A percentile compares a stretch with the other conserved stretches of the same genome.
Evolutionary conservation across 768 basidiomycete species (phyloP).

Genomic region (Asterophora lycoperdoides): DNA sequence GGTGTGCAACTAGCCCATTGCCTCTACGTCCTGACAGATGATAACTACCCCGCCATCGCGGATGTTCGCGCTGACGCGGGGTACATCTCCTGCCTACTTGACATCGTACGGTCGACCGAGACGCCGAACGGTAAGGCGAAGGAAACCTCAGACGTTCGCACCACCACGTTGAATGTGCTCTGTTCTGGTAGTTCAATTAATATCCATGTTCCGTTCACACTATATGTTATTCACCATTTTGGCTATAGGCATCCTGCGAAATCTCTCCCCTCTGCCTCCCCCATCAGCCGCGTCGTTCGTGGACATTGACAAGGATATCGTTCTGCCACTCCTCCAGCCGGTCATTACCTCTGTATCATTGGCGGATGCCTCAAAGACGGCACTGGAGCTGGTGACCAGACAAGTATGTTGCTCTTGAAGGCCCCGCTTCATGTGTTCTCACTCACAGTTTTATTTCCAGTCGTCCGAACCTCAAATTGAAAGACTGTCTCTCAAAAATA

Average conservation of each 20-base stretch:
- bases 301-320: slow-evolving; percentile 67
- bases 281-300: slow-evolving; percentile 55
- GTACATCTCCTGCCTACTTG: slow-evolving; percentile 62
- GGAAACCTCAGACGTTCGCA: slow-evolving; percentile 43
- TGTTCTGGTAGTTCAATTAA: slow-evolving; percentile 54
- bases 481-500: slow-evolving; percentile 56
- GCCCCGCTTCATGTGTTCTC: not conserved
- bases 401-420: slow-evolving; percentile 37
- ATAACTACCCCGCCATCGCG: slow-evolving; percentile 73
- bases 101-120: slow-evolving; percentile 45
- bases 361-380: slow-evolving; percentile 41
- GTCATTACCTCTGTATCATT: slow-evolving; percentile 60
- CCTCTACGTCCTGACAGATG: slow-evolving; percentile 88
- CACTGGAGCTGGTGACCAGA: slow-evolving; percentile 47
- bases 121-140: slow-evolving; percentile 35
- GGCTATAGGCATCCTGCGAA: slow-evolving; percentile 65
- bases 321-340: slow-evolving; percentile 68
- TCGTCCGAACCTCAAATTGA: slow-evolving; percentile 48
- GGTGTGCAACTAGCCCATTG: slow-evolving; percentile 79
- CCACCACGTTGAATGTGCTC: slow-evolving; percentile 56
- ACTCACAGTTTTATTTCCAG: slow-evolving; percentile 25
- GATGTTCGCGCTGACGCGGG: slow-evolving; percentile 57
- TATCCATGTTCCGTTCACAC: not conserved
- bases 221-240: not conserved
- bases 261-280: slow-evolving; percentile 73